Base-by-base conservation (phyloP, 306 rosid genomes). In the Cicer arietinum region DNA sequence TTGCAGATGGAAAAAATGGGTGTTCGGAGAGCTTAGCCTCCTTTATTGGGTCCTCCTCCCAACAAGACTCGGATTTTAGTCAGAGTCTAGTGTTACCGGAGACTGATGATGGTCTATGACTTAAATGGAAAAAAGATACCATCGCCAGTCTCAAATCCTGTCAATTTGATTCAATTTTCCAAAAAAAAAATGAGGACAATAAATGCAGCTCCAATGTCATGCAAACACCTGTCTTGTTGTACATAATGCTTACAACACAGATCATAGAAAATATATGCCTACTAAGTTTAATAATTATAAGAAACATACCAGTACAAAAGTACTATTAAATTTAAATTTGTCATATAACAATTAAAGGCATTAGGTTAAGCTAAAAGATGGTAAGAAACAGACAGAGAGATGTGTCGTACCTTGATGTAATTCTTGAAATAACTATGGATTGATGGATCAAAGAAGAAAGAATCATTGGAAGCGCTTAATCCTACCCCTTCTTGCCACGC, bases 401-500 rank as follows among this genome's bases (percentile, higher is more conserved):
- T 0, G 35, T 30, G 35, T 7, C 72, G 48, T 86, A 94, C 99
- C 97, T 89, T 90, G 75, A 92, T 68, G 67, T 92, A 94, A 74
- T 85, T 83, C 87, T 88, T 94, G 90, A 92, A 94, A 84, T 94
- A 89, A 67, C 57, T 81, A 39, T 93, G 93, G 42, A 92, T 90
- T 13, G 96, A 85, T 41, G 99, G 97, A 80, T 94, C 99, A 54
- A 85, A 94, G 85, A 94, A 94, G 94, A 94, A 94, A 67, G 99
- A 94, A 86, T 94, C 99, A 58, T 94, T 92, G 37, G 97, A 94
- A 0, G 97, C 83, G 54, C 99, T 92, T 83, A 94, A 73, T 58
- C 96, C 96, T 45, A 90, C 85, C 47, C 99, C 99, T 71, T 94
- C 99, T 77, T 90, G 88, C 99, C 97, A 94, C 46, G 99, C 99